These are phyloP conservation scores for Leptosphaerulina australis DNA, from an alignment of 2,329 filamentous ascomycete genomes.

Conservation along the genomic window DNA sequence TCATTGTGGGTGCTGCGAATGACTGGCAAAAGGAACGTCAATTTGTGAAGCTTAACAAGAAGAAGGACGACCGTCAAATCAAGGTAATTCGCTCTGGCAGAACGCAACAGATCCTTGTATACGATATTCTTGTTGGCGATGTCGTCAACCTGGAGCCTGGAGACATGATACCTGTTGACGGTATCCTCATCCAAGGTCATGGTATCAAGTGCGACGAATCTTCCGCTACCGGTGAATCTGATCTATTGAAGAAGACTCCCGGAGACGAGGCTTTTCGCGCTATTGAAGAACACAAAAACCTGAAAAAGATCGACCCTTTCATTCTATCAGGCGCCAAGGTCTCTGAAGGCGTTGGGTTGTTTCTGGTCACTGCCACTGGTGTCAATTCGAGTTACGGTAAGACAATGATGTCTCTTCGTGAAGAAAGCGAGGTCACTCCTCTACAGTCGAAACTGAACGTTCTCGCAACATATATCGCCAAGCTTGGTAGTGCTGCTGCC, in stretches of 20 bases:
- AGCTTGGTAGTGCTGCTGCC: conserved; percentile 76
- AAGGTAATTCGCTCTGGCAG: conserved; percentile 78
- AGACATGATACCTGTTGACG: conserved; percentile 73
- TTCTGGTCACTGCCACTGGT: conserved; percentile 76
- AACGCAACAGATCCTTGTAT: conserved; percentile 68
- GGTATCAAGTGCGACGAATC: conserved; percentile 75
- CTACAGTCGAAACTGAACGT: conserved; percentile 78
- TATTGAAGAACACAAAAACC: conserved; percentile 65
- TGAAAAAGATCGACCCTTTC: conserved; percentile 77
- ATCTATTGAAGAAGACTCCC: conserved; percentile 70
- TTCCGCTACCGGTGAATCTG: conserved; percentile 75
- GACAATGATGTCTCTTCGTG: conserved; percentile 77
- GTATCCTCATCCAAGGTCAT: conserved; percentile 70
- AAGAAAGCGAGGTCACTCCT: conserved; percentile 78
- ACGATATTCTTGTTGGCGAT: conserved; percentile 72
- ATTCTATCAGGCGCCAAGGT: conserved; percentile 87
- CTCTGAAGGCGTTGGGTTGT: conserved; percentile 75
- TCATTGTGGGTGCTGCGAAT: conserved; percentile 76
- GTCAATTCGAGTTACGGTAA: conserved; percentile 77
- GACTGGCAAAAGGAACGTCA: conserved; percentile 84
- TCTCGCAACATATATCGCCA: conserved; percentile 80
- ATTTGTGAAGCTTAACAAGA: conserved; percentile 79
- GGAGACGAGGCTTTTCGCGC: conserved; percentile 70
- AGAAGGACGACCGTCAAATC: conserved; percentile 76
- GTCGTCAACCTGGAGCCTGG: conserved; percentile 73